Conservation (phyloP, 192 early-diverging fungal species). For the Physocladia obscura region DNA sequence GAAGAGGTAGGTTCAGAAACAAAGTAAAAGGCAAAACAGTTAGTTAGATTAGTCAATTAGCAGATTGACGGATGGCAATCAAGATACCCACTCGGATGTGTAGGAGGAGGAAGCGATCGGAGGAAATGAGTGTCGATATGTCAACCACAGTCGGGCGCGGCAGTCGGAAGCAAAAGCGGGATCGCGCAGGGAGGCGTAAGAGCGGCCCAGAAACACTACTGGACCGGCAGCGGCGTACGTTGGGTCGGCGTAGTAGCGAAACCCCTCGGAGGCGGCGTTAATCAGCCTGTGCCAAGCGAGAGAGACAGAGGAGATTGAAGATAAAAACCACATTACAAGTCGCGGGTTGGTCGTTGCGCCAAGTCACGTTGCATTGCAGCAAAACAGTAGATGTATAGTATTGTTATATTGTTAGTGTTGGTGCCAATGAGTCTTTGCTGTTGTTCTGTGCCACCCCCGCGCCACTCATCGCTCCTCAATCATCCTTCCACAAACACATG, state of each 20-base stretch:
- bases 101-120: conserved; percentile 74
- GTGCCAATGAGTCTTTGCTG: too few species aligned
- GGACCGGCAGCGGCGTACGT: neutral
- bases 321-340: too few species aligned
- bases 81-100: conserved; percentile 65
- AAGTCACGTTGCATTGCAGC: too few species aligned
- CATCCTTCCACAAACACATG: too few species aligned
- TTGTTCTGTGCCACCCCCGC: too few species aligned
- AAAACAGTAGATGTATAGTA: too few species aligned
- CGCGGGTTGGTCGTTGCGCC: too few species aligned
- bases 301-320: neutral
- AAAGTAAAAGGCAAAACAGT: neutral
- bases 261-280: conserved; percentile 19
- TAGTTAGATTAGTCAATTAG: neutral
- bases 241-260: conserved; percentile 16
- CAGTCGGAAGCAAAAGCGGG: conserved; percentile 76
- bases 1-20: too few species aligned
- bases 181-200: conserved; percentile 33
- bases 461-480: too few species aligned
- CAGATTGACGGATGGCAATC: neutral
- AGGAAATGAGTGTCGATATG: conserved; percentile 85
- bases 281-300: conserved; percentile 1
- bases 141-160: conserved; percentile 82
- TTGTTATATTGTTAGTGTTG: too few species aligned
- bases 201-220: conserved; percentile 6